These are phyloP conservation scores for Poronia punctata DNA, from an alignment of 495 filamentous ascomycete species.

Conservation along the genomic window DNA sequence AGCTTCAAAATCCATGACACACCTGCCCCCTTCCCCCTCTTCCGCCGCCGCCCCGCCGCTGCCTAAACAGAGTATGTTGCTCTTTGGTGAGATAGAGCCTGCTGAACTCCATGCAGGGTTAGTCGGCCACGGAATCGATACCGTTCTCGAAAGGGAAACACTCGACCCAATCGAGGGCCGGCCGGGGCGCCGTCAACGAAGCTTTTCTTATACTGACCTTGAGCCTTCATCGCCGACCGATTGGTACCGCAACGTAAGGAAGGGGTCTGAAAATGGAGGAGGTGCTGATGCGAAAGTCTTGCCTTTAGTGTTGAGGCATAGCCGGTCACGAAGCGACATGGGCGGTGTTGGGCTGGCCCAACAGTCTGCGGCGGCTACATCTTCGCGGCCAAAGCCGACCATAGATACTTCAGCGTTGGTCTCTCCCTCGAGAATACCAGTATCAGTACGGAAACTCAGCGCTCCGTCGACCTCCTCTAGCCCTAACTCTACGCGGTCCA, in stretches of 20 bases:
- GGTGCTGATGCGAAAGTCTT: constrained; percentile 24
- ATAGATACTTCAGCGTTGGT: constrained; percentile 26
- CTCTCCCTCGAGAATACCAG: constrained; percentile 35
- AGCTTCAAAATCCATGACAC: constrained; percentile 40
- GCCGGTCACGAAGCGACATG: constrained; percentile 44
- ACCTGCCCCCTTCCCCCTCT: constrained; percentile 26
- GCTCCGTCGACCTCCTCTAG: constrained; percentile 37
- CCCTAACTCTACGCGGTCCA: constrained; percentile 41
- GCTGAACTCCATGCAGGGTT: constrained; percentile 31
- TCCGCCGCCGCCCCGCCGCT: constrained; percentile 18
- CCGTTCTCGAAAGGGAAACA: constrained; percentile 30
- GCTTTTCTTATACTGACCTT: constrained; percentile 37
- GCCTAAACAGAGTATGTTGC: constrained; percentile 26
- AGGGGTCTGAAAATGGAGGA: constrained; percentile 23
- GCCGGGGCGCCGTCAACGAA: constrained; percentile 30
- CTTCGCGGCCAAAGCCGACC: constrained; percentile 17
- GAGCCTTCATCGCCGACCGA: constrained; percentile 47
- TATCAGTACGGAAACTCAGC: constrained; percentile 36
- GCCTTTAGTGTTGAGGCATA: constrained; percentile 31
- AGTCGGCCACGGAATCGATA: constrained; percentile 45
- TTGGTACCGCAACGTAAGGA: constrained; percentile 41
- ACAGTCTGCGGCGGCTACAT: constrained; percentile 17
- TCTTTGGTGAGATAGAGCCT: constrained; percentile 48
- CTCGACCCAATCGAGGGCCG: constrained; percentile 40
- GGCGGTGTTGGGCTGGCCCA: constrained; percentile 31